Conservation (phyloP, 176 grass and related monocot species). For the Puccinellia tenuiflora region DNA sequence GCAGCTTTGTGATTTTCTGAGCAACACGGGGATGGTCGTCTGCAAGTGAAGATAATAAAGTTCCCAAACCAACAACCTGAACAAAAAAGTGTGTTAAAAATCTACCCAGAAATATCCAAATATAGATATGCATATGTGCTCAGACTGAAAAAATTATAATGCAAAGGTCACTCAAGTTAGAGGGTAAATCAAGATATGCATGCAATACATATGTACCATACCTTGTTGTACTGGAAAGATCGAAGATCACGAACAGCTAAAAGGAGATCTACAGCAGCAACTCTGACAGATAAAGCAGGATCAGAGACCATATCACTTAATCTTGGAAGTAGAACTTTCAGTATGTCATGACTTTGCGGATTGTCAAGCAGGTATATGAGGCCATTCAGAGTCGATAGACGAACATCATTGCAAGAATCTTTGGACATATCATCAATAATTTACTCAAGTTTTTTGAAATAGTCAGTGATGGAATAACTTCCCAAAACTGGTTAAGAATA, state of each 20-base stretch:
- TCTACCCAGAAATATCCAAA: not conserved
- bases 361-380: slow-evolving; percentile 87
- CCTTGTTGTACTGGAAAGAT: slow-evolving; percentile 87
- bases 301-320: slow-evolving; percentile 62
- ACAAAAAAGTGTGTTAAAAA: slow-evolving; percentile 21
- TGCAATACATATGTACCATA: slow-evolving; percentile 9
- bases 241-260: slow-evolving; percentile 68
- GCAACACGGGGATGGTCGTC: slow-evolving; percentile 83
- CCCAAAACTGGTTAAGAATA: slow-evolving; percentile 91
- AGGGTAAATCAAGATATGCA: not conserved
- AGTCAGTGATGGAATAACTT: slow-evolving; percentile 65
- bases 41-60: slow-evolving; percentile 68
- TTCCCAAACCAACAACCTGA: slow-evolving; percentile 67
- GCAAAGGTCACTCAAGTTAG: not conserved
- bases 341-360: slow-evolving; percentile 88
- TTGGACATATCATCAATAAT: slow-evolving; percentile 86
- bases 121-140: not conserved
- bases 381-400: slow-evolving; percentile 77
- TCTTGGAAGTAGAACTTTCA: slow-evolving; percentile 78
- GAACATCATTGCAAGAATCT: slow-evolving; percentile 72
- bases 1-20: slow-evolving; percentile 82
- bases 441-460: slow-evolving; percentile 78
- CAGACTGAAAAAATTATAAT: slow-evolving; percentile 1
- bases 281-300: slow-evolving; percentile 66
- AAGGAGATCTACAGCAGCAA: slow-evolving; percentile 73